A percentile compares a stretch with the other conserved stretches of the same genome.
Evolutionary conservation across 768 basidiomycete species (phyloP).

Genomic region (Mycena chlorophos): DNA sequence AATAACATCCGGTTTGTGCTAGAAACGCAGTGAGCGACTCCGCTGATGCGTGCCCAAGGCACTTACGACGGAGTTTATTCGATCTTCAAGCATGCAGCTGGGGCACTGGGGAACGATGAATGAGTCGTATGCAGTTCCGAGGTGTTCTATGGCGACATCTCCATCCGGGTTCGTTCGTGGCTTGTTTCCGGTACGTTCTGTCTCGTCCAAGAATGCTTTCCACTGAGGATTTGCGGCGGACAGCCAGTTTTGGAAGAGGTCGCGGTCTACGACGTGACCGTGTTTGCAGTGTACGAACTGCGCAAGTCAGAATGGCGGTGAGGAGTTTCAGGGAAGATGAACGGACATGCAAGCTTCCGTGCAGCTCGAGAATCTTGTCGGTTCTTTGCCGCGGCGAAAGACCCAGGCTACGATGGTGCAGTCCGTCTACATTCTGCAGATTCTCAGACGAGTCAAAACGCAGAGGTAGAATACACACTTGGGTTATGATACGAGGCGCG

Average conservation of each 20-base stretch:
- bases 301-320: too few relatives aligned
- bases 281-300: constrained; percentile 77
- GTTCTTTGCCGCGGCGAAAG: constrained; percentile 41
- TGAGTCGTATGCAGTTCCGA: constrained; percentile 70
- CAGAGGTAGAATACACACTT: constrained; percentile 44
- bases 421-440: constrained; percentile 82
- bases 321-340: constrained; percentile 1
- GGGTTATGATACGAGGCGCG: constrained; percentile 71
- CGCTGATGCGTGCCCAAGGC: background rate
- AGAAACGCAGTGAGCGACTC: background rate
- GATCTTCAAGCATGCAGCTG: constrained; percentile 59
- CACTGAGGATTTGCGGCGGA: constrained; percentile 76
- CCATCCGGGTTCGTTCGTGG: constrained; percentile 91
- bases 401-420: constrained; percentile 78
- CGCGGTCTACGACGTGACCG: constrained; percentile 68
- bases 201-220: constrained; percentile 66
- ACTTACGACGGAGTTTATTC: constrained; percentile 60
- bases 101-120: constrained; percentile 82
- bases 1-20: constrained; percentile 81
- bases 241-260: constrained; percentile 72
- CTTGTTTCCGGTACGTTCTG: constrained; percentile 55
- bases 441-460: background rate
- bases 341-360: constrained; percentile 82
- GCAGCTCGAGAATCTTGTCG: constrained; percentile 72
- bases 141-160: constrained; percentile 78